Base-by-base conservation (phyloP, 257 asterid species). In the Gentiana macrophylla region DNA sequence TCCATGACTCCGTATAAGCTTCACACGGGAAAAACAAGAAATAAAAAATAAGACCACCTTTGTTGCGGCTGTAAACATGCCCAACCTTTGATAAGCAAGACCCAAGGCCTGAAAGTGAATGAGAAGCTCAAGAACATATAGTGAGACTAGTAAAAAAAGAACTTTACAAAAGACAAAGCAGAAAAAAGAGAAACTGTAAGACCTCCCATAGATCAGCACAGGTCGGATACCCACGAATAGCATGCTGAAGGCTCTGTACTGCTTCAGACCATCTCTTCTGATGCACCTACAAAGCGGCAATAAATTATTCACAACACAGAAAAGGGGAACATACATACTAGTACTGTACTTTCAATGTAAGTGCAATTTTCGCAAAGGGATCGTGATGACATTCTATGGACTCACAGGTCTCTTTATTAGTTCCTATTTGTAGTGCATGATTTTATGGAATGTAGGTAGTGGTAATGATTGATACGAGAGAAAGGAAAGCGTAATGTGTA, bases 201-300 rank as follows among this genome's bases (percentile, higher is more conserved):
- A 90, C 98, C 95, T 91, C 98, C 98, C 98, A 91, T 76, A 83
- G 77, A 66, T 88, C 96, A 57, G 94, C 81, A 73, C 84, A 81
- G 37, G 78, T 62, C 55, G 97, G 95, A 74, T 79, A 81, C 56
- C 98, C 98, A 38, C 97, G 90, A 70, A 91, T 87, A 59, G 95
- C 95, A 50, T 87, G 84, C 74, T 91, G 98, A 66, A 91, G 95
- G 71, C 82, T 79, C 50, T 83, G 94, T 61, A 84, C 79, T 68
- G 98, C 95, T 79, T 91, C 98, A 6, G 94, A 54, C 98, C 97
- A 91, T 69, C 80, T 84, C 73, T 73, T 77, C 57, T 83, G 80
- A 73, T 87, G 79, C 67, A 84, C 89, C 96, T 87, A 80, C 61
- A 57, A 58, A 49, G 53, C 46, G 13, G 44, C 52, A 51, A n/a